A percentile compares a stretch with the other conserved stretches of the same genome.
phyloP scores from a whole-genome alignment of 805 yeast genomes.

The Candida ovalis region DNA sequence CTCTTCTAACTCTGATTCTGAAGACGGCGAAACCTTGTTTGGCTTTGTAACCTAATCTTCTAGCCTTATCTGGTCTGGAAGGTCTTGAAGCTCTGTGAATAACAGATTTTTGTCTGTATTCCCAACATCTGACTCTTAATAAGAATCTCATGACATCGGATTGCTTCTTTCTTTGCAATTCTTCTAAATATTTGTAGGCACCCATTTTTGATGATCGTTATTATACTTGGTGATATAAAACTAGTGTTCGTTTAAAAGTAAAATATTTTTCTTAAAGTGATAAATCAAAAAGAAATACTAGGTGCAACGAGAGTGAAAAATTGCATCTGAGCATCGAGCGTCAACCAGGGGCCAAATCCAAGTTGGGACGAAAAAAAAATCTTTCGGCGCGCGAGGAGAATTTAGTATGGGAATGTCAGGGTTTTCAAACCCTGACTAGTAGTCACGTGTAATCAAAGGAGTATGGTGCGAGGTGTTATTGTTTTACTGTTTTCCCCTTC shows the following conservation, averaged over 20 bases:
- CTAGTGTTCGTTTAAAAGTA: neutral
- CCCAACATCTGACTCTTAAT: slow-evolving; percentile 99
- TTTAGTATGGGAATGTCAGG: too few species aligned
- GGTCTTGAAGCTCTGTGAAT: slow-evolving; percentile 99
- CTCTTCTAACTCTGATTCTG: slow-evolving; percentile 99
- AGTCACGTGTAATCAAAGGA: too few species aligned
- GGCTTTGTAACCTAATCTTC: slow-evolving; percentile 99
- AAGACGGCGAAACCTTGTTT: slow-evolving; percentile 98
- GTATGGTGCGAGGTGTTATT: too few species aligned
- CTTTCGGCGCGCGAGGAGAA: too few species aligned
- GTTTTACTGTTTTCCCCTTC: too few species aligned
- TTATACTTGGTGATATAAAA: neutral
- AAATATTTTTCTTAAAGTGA: neutral
- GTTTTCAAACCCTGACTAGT: too few species aligned
- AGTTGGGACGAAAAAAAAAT: too few species aligned
- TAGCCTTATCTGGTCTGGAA: slow-evolving; percentile 99
- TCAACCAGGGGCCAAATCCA: too few species aligned
- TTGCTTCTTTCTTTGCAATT: slow-evolving; percentile 99
- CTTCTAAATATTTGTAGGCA: slow-evolving; percentile 99
- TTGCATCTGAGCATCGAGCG: too few species aligned
- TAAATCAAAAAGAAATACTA: too few species aligned
- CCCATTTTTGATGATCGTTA: slow-evolving; percentile 60
- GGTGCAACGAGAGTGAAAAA: too few species aligned
- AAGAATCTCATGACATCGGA: slow-evolving; percentile 98
- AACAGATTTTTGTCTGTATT: slow-evolving; percentile 98